A percentile compares a stretch with the other conserved stretches of the same genome.
These are phyloP conservation scores for Pichia sp. DNA, from an alignment of 1,139 yeast genomes.

Conservation along the genomic window DNA sequence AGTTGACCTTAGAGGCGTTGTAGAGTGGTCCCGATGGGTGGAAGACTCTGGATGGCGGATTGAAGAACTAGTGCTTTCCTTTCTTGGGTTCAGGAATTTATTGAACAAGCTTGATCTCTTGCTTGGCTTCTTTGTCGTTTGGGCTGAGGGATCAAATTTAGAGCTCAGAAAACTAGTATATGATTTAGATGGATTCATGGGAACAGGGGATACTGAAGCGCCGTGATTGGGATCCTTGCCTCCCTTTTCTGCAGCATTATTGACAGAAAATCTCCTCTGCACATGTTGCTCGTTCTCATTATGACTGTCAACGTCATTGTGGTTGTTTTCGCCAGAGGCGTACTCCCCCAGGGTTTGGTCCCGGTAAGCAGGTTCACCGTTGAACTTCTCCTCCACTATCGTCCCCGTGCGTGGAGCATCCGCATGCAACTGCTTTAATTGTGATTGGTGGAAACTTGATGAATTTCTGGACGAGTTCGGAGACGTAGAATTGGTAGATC, in stretches of 20 bases:
- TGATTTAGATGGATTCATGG: constrained; percentile 9
- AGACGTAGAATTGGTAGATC: constrained; percentile 24
- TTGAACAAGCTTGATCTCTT: constrained; percentile 25
- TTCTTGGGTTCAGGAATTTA: constrained; percentile 27
- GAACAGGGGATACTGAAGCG: not conserved
- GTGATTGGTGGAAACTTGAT: constrained; percentile 11
- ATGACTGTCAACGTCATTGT: not conserved
- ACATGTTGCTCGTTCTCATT: not conserved
- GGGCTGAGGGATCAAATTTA: not conserved
- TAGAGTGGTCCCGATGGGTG: constrained; percentile 11
- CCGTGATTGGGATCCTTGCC: not conserved
- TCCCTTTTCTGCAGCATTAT: not conserved
- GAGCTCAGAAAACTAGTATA: not conserved
- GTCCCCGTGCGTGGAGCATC: not conserved
- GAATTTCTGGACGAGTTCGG: constrained; percentile 26
- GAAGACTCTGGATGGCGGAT: not conserved
- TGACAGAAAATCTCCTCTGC: not conserved
- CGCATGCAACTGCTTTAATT: not conserved
- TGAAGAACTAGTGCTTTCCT: constrained; percentile 24
- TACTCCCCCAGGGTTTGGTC: too few relatives aligned
- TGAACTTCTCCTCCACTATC: not conserved
- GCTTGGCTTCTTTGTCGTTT: constrained; percentile 19
- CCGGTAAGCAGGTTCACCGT: not conserved
- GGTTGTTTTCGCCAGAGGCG: not conserved
- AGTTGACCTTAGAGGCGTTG: constrained; percentile 18